These are phyloP conservation scores for Metschnikowia dekortorum DNA, from an alignment of 805 yeast species.

Conservation along the genomic window DNA sequence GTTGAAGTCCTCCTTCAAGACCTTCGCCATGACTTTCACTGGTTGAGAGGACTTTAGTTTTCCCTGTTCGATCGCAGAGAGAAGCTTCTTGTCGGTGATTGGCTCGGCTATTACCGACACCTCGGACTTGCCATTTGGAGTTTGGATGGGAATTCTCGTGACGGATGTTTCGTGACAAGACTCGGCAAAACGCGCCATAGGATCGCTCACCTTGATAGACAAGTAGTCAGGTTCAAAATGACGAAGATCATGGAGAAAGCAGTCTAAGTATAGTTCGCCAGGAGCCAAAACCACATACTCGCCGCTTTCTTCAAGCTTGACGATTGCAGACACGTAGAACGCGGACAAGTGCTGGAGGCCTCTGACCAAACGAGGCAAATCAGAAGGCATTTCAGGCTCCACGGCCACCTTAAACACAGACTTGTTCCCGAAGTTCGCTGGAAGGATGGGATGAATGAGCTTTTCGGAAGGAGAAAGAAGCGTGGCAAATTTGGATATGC, in stretches of 20 bases:
- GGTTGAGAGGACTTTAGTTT: conserved; percentile 34
- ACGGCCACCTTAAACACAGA: conserved; percentile 78
- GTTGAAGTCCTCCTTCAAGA: conserved; percentile 51
- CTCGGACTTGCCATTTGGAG: conserved; percentile 50
- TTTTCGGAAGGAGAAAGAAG: conserved; percentile 26
- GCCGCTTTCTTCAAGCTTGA: conserved; percentile 85
- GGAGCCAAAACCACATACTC: conserved; percentile 76
- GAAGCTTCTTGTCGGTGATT: conserved; percentile 46
- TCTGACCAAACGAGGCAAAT: conserved; percentile 66
- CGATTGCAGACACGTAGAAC: conserved; percentile 59
- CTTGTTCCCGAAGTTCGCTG: conserved; percentile 41
- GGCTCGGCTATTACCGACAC: conserved; percentile 79
- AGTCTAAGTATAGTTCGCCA: conserved; percentile 87
- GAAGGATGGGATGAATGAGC: conserved; percentile 24
- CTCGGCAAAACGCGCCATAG: conserved; percentile 76
- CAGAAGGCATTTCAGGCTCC: conserved; percentile 76
- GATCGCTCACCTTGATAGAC: conserved; percentile 79
- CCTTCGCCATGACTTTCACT: conserved; percentile 45
- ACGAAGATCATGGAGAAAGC: conserved; percentile 73
- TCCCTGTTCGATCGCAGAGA: conserved; percentile 52
- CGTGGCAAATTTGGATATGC: conserved; percentile 59
- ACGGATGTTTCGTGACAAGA: conserved; percentile 63
- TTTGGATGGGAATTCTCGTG: conserved; percentile 56
- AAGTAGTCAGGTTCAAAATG: conserved; percentile 52
- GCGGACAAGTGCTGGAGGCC: conserved; percentile 61